phyloP scores from a whole-genome alignment of 2,329 filamentous ascomycete genomes.

The Lasiodiplodia citricola region DNA sequence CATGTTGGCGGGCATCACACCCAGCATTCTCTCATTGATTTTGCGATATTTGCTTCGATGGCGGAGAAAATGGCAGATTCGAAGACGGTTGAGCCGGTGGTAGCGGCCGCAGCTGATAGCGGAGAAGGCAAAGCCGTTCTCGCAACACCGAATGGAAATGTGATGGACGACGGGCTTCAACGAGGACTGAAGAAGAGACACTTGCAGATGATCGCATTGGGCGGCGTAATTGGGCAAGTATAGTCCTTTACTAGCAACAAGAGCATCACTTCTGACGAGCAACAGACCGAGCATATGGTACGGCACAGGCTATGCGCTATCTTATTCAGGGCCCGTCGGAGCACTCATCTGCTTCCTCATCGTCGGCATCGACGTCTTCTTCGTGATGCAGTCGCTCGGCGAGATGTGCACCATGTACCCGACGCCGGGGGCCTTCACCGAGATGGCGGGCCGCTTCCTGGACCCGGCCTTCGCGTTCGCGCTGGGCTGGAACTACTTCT shows the following conservation, averaged over 20 bases:
- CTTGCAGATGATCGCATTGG: slow-evolving; percentile 65
- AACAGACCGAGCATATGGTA: slow-evolving; percentile 26
- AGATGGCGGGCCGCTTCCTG: slow-evolving; percentile 61
- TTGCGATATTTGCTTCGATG: too few relatives aligned
- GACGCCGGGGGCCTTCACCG: slow-evolving; percentile 73
- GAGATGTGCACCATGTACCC: slow-evolving; percentile 77
- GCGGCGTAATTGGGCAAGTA: slow-evolving; percentile 34
- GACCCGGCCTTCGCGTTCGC: slow-evolving; percentile 77
- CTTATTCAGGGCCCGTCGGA: not conserved
- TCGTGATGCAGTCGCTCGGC: slow-evolving; percentile 67
- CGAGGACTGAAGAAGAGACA: slow-evolving; percentile 57
- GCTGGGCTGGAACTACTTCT: slow-evolving; percentile 69
- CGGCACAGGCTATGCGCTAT: slow-evolving; percentile 3
- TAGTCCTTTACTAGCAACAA: not conserved
- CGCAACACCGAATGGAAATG: not conserved
- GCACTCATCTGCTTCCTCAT: slow-evolving; percentile 11
- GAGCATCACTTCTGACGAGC: not conserved
- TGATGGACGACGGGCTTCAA: slow-evolving; percentile 26
- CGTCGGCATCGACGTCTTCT: slow-evolving; percentile 28
- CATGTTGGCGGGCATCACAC: too few relatives aligned
- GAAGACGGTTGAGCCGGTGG: not conserved
- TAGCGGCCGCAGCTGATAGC: not conserved
- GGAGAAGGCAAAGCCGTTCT: not conserved
- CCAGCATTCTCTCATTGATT: too few relatives aligned
- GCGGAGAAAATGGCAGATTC: not conserved